Evolutionary conservation across 805 yeast genomes (phyloP).

Genomic region (Pichia kluyveri): DNA sequence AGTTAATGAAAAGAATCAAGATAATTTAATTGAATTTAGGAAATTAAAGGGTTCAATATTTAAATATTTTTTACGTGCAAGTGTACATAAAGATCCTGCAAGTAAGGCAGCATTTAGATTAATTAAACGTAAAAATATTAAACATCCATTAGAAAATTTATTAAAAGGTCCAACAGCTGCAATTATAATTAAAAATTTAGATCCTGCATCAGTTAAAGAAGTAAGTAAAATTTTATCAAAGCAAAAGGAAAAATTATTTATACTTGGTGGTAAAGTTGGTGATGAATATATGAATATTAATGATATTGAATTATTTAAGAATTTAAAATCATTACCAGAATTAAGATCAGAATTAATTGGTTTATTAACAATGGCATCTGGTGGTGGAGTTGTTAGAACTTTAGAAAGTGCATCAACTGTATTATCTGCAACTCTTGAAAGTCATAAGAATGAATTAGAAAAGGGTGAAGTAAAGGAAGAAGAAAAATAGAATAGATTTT

Average conservation of each 20-base stretch:
- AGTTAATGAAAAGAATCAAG: slow-evolving; percentile 42
- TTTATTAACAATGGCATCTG: slow-evolving; percentile 73
- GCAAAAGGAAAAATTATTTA: slow-evolving; percentile 63
- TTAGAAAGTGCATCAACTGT: slow-evolving; percentile 59
- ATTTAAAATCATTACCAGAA: slow-evolving; percentile 60
- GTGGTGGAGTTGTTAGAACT: slow-evolving; percentile 81
- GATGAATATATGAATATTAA: slow-evolving; percentile 41
- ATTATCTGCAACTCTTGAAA: slow-evolving; percentile 67
- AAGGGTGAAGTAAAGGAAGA: slow-evolving; percentile 2
- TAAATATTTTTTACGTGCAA: slow-evolving; percentile 66
- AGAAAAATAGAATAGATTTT: too few relatives aligned
- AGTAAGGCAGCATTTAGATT: slow-evolving; percentile 35
- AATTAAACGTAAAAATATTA: slow-evolving; percentile 31
- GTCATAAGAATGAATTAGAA: slow-evolving; percentile 33
- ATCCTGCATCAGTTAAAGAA: slow-evolving; percentile 59
- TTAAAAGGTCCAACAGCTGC: slow-evolving; percentile 83
- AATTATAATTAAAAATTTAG: slow-evolving; percentile 55
- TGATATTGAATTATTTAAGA: slow-evolving; percentile 55
- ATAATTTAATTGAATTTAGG: slow-evolving; percentile 33
- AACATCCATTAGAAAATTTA: slow-evolving; percentile 63
- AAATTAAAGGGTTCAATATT: slow-evolving; percentile 64
- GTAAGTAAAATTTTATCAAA: slow-evolving; percentile 53
- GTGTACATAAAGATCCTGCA: slow-evolving; percentile 68
- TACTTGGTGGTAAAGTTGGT: slow-evolving; percentile 83
- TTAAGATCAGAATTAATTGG: slow-evolving; percentile 80